Evolutionary conservation across 176 grass and related monocot genomes (phyloP).

Genomic region (Carex parvula): DNA sequence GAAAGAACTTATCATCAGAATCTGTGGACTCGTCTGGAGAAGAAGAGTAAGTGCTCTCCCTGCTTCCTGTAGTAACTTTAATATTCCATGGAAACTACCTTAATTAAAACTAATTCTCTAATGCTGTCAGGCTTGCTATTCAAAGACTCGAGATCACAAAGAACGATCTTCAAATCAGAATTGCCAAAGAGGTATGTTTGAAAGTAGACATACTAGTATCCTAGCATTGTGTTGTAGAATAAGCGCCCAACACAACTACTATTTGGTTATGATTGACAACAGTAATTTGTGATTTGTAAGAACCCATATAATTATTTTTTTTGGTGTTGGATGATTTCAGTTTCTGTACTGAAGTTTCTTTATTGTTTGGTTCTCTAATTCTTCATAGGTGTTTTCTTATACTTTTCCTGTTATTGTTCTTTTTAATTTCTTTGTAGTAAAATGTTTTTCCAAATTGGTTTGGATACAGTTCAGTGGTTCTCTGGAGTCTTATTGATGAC

Average conservation of each 20-base stretch:
- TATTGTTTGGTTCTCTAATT: neutral
- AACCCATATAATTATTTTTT: conserved; percentile 10
- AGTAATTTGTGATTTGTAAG: neutral
- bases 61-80: neutral
- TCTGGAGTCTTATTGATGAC: neutral
- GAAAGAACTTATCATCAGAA: conserved; percentile 69
- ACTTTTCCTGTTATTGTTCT: neutral
- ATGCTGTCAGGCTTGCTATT: conserved; percentile 85
- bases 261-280: neutral
- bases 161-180: conserved; percentile 90
- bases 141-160: conserved; percentile 92
- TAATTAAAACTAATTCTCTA: conserved; percentile 2
- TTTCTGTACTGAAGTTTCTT: neutral
- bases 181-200: conserved; percentile 82
- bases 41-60: conserved; percentile 78
- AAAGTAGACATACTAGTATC: conserved; percentile 10
- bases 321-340: neutral
- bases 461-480: neutral
- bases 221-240: neutral
- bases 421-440: neutral
- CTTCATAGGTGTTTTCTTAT: neutral
- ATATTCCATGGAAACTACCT: neutral
- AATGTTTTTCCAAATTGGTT: neutral
- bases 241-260: neutral
- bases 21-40: conserved; percentile 80